Evolutionary conservation across 192 early-diverging fungal species (phyloP).

Genomic region (Linnemannia elongata): DNA sequence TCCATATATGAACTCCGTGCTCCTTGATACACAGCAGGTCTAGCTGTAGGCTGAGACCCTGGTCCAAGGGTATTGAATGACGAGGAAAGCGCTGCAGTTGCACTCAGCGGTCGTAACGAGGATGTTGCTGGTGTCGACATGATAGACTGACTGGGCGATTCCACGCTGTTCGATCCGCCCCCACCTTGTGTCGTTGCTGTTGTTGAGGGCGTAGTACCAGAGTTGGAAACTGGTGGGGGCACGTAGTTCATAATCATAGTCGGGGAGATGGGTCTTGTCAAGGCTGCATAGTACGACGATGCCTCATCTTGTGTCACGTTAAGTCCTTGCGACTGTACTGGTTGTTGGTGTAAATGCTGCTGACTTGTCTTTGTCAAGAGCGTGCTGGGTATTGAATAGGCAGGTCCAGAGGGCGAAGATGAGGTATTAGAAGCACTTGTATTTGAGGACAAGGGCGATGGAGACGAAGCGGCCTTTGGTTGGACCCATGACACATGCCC

Average conservation of each 20-base stretch:
- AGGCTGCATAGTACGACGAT: conserved; percentile 33
- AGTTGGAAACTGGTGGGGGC: conserved; percentile 22
- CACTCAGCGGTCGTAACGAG: conserved; percentile 24
- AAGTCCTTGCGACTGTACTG: background rate
- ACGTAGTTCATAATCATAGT: conserved; percentile 50
- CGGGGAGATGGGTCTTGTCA: conserved; percentile 48
- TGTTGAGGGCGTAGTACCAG: background rate
- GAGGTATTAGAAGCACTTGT: background rate
- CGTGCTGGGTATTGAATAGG: background rate
- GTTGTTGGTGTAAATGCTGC: background rate
- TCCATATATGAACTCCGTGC: conserved; percentile 19
- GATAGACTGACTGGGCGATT: background rate
- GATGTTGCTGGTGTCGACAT: conserved; percentile 10
- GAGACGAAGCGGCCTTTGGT: conserved; percentile 3
- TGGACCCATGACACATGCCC: conserved; percentile 13
- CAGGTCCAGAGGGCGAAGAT: background rate
- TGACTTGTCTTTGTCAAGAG: conserved; percentile 16
- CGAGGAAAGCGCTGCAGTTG: conserved; percentile 35
- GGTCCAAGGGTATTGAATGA: conserved; percentile 33
- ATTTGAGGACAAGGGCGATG: background rate
- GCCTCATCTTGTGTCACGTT: conserved; percentile 23
- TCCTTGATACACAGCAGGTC: conserved; percentile 21
- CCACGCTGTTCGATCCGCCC: background rate
- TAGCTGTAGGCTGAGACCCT: conserved; percentile 8
- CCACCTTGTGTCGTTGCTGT: background rate